Evolutionary conservation across 768 basidiomycete genomes (phyloP), one percentile per base, ranked within the genome.

Genomic region (Piloderma croceum): DNA sequence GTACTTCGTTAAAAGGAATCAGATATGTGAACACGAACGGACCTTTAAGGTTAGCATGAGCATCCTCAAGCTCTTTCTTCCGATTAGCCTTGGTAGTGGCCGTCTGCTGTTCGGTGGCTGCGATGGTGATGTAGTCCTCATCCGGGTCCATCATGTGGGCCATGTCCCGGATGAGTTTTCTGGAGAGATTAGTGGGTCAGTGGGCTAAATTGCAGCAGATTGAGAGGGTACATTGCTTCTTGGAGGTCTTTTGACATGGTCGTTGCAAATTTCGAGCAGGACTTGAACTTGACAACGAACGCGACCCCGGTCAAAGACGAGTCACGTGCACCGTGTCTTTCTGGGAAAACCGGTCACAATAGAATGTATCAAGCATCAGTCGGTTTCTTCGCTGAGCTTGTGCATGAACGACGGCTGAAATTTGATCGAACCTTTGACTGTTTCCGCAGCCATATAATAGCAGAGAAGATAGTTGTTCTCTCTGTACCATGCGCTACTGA

Each of bases 71-170:
- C 33, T 83, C 83, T 50, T 77, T 81, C 60, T 75, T 82, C 36
- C 78, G 65, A 39, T 61, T 68, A 6, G 71, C 64, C 44, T 81
- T 76, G 7, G 76, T 76, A 6, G 69, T 50, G 11, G 72, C 72
- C 54, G 86, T 79, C 47, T 73, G 78, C 43, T 87, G 79, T 49
- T 89, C 83, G 6, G 84, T 79, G 6, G 73, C 76, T 12, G 79
- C 77, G 36, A 90, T 84, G 10, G 82, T 81, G 42, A 82, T 62
- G 54, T 79, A 87, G 58, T 90, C 87, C 39, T 87, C 83, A 31
- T 83, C 80, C 9, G 84, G 83, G 51, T 85, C 79, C 40, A 90
- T 83, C 42, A 87, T 79, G 3, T 74, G 71, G 23, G 74, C 64
- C 74, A 88, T 83, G 44, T 79, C 79, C 47, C 70, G 71, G 34